Evolutionary conservation across 1,139 yeast species (phyloP).

Genomic region (Eremothecium coryli): DNA sequence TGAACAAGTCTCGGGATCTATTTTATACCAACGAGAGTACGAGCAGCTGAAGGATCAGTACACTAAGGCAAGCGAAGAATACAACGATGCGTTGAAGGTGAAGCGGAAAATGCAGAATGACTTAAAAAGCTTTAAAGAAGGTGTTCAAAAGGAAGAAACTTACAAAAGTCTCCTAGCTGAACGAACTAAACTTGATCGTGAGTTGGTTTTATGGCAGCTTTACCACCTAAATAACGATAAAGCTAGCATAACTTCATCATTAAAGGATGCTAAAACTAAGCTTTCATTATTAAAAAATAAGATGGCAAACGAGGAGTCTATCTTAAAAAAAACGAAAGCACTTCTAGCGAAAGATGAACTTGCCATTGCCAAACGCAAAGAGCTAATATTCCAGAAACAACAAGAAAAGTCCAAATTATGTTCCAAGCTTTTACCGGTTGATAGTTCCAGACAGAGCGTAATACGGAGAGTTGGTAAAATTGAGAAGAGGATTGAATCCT

Average conservation of each 20-base stretch:
- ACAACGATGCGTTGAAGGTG: conserved; percentile 59
- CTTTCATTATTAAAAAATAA: conserved; percentile 30
- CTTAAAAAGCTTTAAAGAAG: conserved; percentile 70
- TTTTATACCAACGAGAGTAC: conserved; percentile 57
- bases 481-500: conserved; percentile 44
- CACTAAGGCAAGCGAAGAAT: conserved; percentile 56
- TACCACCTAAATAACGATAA: conserved; percentile 54
- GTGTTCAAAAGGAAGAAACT: conserved; percentile 60
- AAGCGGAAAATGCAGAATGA: conserved; percentile 70
- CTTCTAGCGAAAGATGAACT: conserved; percentile 43
- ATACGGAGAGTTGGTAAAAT: conserved; percentile 40
- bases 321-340: conserved; percentile 29
- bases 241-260: conserved; percentile 26
- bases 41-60: conserved; percentile 57
- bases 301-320: conserved; percentile 26
- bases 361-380: conserved; percentile 36
- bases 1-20: conserved; percentile 79
- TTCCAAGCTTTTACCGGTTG: conserved; percentile 52
- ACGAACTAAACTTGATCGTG: conserved; percentile 39
- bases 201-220: conserved; percentile 54
- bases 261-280: conserved; percentile 29
- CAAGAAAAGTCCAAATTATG: conserved; percentile 40
- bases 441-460: conserved; percentile 33
- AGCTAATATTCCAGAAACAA: conserved; percentile 34
- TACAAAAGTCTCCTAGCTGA: conserved; percentile 52